Evolutionary conservation across 495 filamentous ascomycete species (phyloP).

Genomic region (Aspergillus diversus): DNA sequence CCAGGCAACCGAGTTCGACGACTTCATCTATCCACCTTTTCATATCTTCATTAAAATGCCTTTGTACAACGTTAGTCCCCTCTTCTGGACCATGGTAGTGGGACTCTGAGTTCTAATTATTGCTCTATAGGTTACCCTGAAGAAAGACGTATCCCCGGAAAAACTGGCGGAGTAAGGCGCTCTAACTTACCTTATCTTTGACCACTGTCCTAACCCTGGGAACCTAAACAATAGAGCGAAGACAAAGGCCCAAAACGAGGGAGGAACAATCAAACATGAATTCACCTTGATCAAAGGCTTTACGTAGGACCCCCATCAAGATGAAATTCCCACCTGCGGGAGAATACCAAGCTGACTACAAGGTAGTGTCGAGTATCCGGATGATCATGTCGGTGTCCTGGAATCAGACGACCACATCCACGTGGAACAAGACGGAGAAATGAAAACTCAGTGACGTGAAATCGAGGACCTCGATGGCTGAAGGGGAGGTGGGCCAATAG

Average conservation of each 20-base stretch:
- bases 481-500: constrained; percentile 1
- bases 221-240: constrained; percentile 62
- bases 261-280: constrained; percentile 80
- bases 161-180: constrained; percentile 64
- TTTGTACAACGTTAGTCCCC: constrained; percentile 66
- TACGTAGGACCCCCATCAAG: constrained; percentile 60
- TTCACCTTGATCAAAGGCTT: constrained; percentile 89
- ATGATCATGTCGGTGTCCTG: constrained; percentile 64
- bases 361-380: constrained; percentile 72
- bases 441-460: constrained; percentile 65
- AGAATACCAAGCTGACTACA: constrained; percentile 20
- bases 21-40: background rate
- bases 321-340: background rate
- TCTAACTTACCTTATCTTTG: background rate
- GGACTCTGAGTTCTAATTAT: constrained; percentile 9
- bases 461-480: background rate
- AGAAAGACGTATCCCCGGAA: constrained; percentile 60
- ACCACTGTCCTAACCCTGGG: constrained; percentile 9
- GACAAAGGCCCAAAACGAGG: constrained; percentile 65
- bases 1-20: background rate
- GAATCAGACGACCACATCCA: constrained; percentile 69
- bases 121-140: constrained; percentile 71
- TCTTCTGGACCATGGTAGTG: background rate
- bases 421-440: constrained; percentile 73
- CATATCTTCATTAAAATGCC: constrained; percentile 56